A percentile compares a stretch with the other conserved stretches of the same genome.
These are phyloP conservation scores for Macrotyloma uniflorum DNA, from an alignment of 306 rosid species.

Conservation along the genomic window DNA sequence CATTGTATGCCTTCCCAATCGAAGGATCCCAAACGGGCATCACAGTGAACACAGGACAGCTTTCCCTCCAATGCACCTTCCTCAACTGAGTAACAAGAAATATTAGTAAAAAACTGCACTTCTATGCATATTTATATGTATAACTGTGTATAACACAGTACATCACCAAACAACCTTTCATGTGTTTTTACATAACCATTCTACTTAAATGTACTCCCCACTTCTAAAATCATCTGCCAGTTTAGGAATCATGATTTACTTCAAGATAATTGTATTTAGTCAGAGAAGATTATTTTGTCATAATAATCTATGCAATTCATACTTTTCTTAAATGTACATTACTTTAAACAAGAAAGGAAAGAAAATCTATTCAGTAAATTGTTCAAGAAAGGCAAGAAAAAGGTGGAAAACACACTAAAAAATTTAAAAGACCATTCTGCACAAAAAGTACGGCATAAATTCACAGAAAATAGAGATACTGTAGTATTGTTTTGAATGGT, in stretches of 20 bases:
- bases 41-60: conserved; percentile 83
- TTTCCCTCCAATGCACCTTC: conserved; percentile 97
- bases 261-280: not conserved
- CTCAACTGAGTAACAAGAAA: conserved; percentile 64
- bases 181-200: not conserved
- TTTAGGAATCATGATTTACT: not conserved
- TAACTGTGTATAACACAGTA: not conserved
- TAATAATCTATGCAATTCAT: not conserved
- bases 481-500: conserved; percentile 21
- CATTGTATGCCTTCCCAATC: conserved; percentile 96
- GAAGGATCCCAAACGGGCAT: conserved; percentile 93
- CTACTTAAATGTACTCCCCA: conserved; percentile 2
- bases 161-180: conserved; percentile 9
- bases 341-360: not conserved
- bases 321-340: not conserved
- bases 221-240: not conserved
- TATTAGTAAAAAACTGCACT: conserved; percentile 28
- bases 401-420: conserved; percentile 19
- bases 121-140: conserved; percentile 14
- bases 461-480: conserved; percentile 30
- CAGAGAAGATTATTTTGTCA: not conserved
- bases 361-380: not conserved
- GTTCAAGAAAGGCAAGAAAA: conserved; percentile 15
- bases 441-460: conserved; percentile 11
- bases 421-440: conserved; percentile 3